Conservation (phyloP, 257 asterid genomes). For the Penstemon barbatus region DNA sequence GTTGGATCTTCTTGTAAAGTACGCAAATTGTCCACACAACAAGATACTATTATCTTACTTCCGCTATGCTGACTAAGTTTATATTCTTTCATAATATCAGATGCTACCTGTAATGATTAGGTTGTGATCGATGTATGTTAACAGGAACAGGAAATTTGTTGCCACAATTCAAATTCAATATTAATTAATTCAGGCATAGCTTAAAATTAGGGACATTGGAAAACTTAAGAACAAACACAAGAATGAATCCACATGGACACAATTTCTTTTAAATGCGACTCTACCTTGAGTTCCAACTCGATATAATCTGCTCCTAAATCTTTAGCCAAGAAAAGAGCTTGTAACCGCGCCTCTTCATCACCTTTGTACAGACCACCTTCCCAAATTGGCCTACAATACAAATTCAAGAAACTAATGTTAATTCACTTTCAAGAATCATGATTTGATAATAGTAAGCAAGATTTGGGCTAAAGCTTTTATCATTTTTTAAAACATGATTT, state of each 20-base stretch:
- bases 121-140: too few relatives aligned
- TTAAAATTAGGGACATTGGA: too few relatives aligned
- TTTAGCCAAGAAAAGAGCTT: conserved; percentile 48
- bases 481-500: too few relatives aligned
- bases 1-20: conserved; percentile 42
- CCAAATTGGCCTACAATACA: conserved; percentile 42
- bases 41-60: conserved; percentile 53
- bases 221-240: background rate
- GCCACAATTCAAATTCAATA: too few relatives aligned
- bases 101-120: conserved; percentile 41
- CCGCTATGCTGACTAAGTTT: conserved; percentile 32
- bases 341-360: conserved; percentile 33
- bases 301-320: conserved; percentile 64
- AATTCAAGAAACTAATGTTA: background rate
- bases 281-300: conserved; percentile 59
- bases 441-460: too few relatives aligned
- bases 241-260: background rate
- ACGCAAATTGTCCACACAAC: conserved; percentile 36
- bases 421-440: too few relatives aligned
- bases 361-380: conserved; percentile 36
- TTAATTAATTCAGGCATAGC: too few relatives aligned
- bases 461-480: too few relatives aligned
- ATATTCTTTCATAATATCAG: conserved; percentile 37
- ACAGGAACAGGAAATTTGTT: too few relatives aligned
- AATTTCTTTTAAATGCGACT: background rate